phyloP scores from a whole-genome alignment of 257 asterid genomes.

The Datura wrightii region DNA sequence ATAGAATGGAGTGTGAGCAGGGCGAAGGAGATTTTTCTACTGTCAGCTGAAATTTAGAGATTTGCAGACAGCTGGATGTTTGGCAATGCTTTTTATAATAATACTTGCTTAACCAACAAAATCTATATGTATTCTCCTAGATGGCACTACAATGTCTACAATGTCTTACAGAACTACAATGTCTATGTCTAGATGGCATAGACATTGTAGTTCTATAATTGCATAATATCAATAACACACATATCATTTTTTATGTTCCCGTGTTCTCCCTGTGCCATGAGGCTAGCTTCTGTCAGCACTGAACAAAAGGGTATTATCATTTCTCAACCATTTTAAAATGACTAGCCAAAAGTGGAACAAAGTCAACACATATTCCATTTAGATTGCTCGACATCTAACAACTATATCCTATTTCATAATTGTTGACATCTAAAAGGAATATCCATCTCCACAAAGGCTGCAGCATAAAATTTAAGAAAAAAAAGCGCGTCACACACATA shows the following conservation, averaged over 20 bases:
- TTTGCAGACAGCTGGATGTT: neutral
- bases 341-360: neutral
- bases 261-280: neutral
- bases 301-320: neutral
- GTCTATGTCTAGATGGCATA: neutral
- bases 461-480: neutral
- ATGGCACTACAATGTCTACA: no score
- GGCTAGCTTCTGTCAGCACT: neutral
- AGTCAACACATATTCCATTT: neutral
- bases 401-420: neutral
- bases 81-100: neutral
- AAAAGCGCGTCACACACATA: neutral
- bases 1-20: neutral
- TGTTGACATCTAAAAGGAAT: neutral
- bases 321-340: neutral
- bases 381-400: neutral
- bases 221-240: neutral
- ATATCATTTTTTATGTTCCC: neutral
- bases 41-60: neutral
- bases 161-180: no score
- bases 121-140: neutral
- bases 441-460: neutral
- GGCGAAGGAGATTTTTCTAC: neutral
- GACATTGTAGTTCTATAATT: neutral
- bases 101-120: neutral